These are phyloP conservation scores for Hygrophorus pudorinus DNA, from an alignment of 768 basidiomycete species.

Conservation along the genomic window DNA sequence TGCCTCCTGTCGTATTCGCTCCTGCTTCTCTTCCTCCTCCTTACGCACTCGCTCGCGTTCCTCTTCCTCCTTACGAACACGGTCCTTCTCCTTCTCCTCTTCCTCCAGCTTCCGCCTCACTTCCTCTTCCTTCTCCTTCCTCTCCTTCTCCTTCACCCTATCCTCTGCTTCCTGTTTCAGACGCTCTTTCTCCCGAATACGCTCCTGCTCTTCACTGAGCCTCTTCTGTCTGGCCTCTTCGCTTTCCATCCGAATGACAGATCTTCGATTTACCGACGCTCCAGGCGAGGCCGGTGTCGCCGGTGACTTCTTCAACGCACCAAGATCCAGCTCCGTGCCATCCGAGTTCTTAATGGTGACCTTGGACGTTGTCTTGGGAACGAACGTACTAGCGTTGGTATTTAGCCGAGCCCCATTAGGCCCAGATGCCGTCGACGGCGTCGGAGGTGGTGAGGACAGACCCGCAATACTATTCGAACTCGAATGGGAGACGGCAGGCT, in stretches of 20 bases:
- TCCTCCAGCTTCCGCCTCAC: slow-evolving; percentile 30
- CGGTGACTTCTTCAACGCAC: slow-evolving; percentile 37
- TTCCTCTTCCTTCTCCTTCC: slow-evolving; percentile 29
- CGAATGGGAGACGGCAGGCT: slow-evolving; percentile 27
- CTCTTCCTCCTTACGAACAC: slow-evolving; percentile 21
- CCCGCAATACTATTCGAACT: slow-evolving; percentile 35
- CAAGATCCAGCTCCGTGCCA: slow-evolving; percentile 56
- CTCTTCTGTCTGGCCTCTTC: slow-evolving; percentile 41
- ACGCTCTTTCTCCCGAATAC: slow-evolving; percentile 24
- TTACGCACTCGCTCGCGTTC: slow-evolving; percentile 20
- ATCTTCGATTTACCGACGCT: slow-evolving; percentile 22
- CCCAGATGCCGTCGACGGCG: slow-evolving; percentile 43
- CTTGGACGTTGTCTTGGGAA: slow-evolving; percentile 39
- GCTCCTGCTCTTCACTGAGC: slow-evolving; percentile 32
- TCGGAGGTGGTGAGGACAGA: slow-evolving; percentile 58
- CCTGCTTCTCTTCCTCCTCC: slow-evolving; percentile 22
- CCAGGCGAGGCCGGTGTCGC: slow-evolving; percentile 27
- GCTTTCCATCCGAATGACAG: slow-evolving; percentile 60
- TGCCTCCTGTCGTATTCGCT: slow-evolving; percentile 42
- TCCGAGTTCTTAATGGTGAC: slow-evolving; percentile 54
- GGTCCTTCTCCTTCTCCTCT: slow-evolving; percentile 25
- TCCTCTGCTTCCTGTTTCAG: slow-evolving; percentile 23
- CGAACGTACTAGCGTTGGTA: slow-evolving; percentile 55
- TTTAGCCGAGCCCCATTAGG: slow-evolving; percentile 36
- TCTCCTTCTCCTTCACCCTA: slow-evolving; percentile 28